These are phyloP conservation scores for Pleurozium schreberi DNA, from an alignment of 225 moss, liverwort and hornwort species.

Conservation along the genomic window DNA sequence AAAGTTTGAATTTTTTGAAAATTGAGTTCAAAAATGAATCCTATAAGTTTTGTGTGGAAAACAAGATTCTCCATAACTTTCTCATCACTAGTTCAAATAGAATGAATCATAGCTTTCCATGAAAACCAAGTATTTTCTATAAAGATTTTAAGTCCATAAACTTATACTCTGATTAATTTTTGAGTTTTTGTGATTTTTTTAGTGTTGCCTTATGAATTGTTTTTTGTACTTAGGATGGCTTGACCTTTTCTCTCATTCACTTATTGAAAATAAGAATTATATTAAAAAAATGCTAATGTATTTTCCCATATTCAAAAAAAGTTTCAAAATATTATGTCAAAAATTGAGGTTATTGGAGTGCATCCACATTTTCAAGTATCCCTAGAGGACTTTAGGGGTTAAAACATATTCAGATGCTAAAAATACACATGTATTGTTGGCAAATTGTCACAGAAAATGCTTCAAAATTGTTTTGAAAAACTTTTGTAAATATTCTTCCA, in stretches of 20 bases:
- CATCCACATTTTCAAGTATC: not conserved
- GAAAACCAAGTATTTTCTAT: not conserved
- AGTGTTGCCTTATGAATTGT: accelerated
- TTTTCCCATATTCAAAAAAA: not conserved
- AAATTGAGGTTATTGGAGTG: not conserved
- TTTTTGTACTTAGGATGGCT: not conserved
- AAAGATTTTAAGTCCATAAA: too few relatives aligned
- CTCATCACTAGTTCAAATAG: not conserved
- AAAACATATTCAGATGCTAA: not conserved
- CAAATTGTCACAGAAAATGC: not conserved
- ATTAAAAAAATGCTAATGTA: accelerated
- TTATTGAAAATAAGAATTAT: accelerated
- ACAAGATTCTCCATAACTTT: not conserved
- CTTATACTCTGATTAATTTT: too few relatives aligned
- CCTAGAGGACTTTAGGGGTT: accelerated
- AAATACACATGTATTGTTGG: not conserved
- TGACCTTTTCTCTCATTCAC: accelerated
- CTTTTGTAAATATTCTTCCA: too few relatives aligned
- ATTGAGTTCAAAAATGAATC: not conserved
- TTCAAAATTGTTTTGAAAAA: not conserved
- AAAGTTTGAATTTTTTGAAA: too few relatives aligned
- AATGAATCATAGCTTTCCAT: not conserved
- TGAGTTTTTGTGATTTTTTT: not conserved
- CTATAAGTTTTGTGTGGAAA: accelerated
- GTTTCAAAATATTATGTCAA: not conserved